phyloP scores from a whole-genome alignment of 2,329 filamentous ascomycete species.

The Beauveria caledonica region DNA sequence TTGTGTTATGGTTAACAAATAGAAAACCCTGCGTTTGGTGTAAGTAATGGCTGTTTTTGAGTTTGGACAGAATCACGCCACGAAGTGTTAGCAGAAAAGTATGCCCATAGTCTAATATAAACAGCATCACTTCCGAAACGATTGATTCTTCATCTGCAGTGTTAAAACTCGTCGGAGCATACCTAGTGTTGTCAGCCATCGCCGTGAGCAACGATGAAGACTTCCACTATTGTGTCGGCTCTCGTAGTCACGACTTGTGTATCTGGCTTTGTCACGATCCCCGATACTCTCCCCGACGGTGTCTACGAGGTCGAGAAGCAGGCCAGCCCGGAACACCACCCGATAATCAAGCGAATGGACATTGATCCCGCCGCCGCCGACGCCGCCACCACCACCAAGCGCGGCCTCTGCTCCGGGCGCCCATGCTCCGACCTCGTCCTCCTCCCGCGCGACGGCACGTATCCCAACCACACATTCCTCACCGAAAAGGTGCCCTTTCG shows the following conservation, averaged over 20 bases:
- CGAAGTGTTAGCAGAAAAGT: too few relatives aligned
- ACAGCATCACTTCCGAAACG: too few relatives aligned
- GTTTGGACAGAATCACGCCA: too few relatives aligned
- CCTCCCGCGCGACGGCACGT: too few relatives aligned
- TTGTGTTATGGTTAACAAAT: too few relatives aligned
- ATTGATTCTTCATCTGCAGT: too few relatives aligned
- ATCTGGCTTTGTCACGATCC: background rate
- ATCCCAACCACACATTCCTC: background rate
- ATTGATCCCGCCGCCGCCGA: background rate
- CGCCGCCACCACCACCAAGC: background rate
- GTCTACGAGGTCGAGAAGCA: background rate
- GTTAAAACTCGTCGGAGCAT: too few relatives aligned
- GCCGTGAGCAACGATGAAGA: background rate
- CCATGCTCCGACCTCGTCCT: too few relatives aligned
- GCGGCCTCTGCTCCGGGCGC: background rate
- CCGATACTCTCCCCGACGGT: background rate
- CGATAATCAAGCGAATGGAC: background rate
- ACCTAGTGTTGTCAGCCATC: too few relatives aligned
- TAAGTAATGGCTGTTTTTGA: too few relatives aligned
- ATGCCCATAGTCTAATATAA: too few relatives aligned
- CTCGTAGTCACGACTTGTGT: background rate
- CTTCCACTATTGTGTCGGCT: background rate
- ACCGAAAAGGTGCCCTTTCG: background rate
- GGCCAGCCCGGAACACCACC: background rate
- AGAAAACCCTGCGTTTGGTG: too few relatives aligned